Evolutionary conservation across 1,284 basidiomycete species (phyloP).

Genomic region (Puccinia polysora): DNA sequence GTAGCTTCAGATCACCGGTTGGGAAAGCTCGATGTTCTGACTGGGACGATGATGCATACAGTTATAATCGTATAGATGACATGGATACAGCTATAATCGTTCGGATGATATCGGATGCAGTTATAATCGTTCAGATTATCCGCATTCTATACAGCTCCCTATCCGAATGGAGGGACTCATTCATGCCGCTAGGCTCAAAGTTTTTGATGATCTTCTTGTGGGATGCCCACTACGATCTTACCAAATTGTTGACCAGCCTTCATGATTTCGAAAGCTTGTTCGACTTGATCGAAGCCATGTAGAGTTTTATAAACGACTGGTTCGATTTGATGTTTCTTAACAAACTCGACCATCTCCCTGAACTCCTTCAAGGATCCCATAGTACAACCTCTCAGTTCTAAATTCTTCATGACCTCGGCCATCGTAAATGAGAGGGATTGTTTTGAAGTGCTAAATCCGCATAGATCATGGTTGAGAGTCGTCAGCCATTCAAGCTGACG

Average conservation of each 20-base stretch:
- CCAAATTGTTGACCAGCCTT: slow-evolving; percentile 36
- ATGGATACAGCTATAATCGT: too few species aligned
- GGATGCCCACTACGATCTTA: slow-evolving; percentile 28
- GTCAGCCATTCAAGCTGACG: too few species aligned
- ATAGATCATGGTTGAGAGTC: too few species aligned
- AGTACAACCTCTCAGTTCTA: slow-evolving; percentile 18
- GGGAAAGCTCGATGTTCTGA: too few species aligned
- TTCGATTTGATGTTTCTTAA: slow-evolving; percentile 15
- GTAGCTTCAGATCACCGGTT: too few species aligned
- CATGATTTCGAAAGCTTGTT: slow-evolving; percentile 30
- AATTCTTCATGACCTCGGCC: slow-evolving; percentile 27
- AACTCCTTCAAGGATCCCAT: slow-evolving; percentile 37
- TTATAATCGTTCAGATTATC: too few species aligned
- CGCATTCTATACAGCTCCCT: too few species aligned
- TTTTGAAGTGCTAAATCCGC: slow-evolving; percentile 21
- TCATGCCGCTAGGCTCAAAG: too few species aligned
- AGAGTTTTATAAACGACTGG: slow-evolving; percentile 22
- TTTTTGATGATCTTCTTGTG: background rate
- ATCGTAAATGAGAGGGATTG: slow-evolving; percentile 23
- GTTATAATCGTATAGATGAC: too few species aligned
- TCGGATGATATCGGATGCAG: too few species aligned
- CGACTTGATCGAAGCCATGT: slow-evolving; percentile 12
- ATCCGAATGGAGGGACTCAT: too few species aligned
- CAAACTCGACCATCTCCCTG: slow-evolving; percentile 34
- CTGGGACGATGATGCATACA: too few species aligned